Base-by-base conservation (phyloP, 805 yeast genomes). In the Sugiyamaella lignohabitans region DNA sequence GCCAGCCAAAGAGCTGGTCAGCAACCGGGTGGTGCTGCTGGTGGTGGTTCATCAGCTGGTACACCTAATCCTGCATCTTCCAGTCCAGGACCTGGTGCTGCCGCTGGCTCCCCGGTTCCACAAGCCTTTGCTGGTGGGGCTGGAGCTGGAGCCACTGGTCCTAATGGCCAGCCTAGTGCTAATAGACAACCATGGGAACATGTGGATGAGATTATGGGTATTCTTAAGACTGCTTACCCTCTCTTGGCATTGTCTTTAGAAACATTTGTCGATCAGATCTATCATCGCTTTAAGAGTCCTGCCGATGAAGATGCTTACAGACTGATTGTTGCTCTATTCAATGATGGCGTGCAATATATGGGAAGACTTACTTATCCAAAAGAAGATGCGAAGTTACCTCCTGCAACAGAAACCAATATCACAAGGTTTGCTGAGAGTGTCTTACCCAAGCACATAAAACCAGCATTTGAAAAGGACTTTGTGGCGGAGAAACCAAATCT, bases 301-400 rank as follows among this genome's bases (percentile, higher is more conserved):
- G 86, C 93, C 1, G 98, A 93, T 63, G 98, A 91, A 59, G 98
- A 93, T 65, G 91, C 96, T 1, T 94, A 93, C 65, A 73, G 99
- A 54, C 72, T 93, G 46, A 89, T 95, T 42, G 87, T 88, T 52
- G 98, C 97, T 0, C 68, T 93, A 47, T 74, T 93, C 52, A 87
- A 87, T 59, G 99, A 93, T 67, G 98, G 96, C 39, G 83, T 93
- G 21, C 95, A 86, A 60, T 87, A 84, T 59, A 79, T 85, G 64
- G 88, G 88, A 59, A 77, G 98, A 29, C 71, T 88, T 45, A 85
- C 89, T 8, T 82, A 82, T 58, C 96, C 96, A 16, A 77, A 87
- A 53, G 94, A 82, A 52, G 95, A 87, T 61, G 88, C 94, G 27
- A 79, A 80, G 59, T 73, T 93, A 37, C 96, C 98, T 2, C 82